Conservation (phyloP, 2,329 filamentous ascomycete genomes). For the Hypoxylon sp. region DNA sequence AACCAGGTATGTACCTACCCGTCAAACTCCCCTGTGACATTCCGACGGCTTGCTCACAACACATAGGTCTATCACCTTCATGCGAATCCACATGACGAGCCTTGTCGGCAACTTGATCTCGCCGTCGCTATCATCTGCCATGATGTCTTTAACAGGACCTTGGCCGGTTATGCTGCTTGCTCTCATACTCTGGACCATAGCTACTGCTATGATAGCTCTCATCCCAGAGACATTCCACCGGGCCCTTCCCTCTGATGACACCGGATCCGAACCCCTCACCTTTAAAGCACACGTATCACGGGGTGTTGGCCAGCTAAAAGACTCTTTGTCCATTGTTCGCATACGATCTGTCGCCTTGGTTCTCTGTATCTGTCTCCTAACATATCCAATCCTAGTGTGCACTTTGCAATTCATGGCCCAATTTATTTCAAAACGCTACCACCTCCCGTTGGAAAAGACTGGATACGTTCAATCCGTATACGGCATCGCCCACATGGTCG, state of each 20-base stretch:
- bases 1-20: slow-evolving; percentile 50
- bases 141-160: slow-evolving; percentile 54
- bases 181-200: slow-evolving; percentile 37
- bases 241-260: background rate
- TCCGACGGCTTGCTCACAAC: slow-evolving; percentile 1
- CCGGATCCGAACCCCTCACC: slow-evolving; percentile 3
- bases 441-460: slow-evolving; percentile 49
- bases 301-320: slow-evolving; percentile 39
- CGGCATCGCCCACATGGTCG: slow-evolving; percentile 47
- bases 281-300: slow-evolving; percentile 25
- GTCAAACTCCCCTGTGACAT: background rate
- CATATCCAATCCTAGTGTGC: slow-evolving; percentile 40
- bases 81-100: slow-evolving; percentile 50
- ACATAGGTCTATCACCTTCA: slow-evolving; percentile 55
- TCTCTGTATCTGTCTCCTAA: slow-evolving; percentile 42
- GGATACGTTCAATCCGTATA: slow-evolving; percentile 52
- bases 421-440: slow-evolving; percentile 52
- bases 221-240: slow-evolving; percentile 50
- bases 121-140: slow-evolving; percentile 54
- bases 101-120: slow-evolving; percentile 55
- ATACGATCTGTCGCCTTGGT: slow-evolving; percentile 45
- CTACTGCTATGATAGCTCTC: slow-evolving; percentile 42
- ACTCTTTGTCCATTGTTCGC: slow-evolving; percentile 43
- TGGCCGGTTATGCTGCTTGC: slow-evolving; percentile 52
- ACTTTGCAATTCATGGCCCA: slow-evolving; percentile 51